phyloP scores from a whole-genome alignment of 2,329 filamentous ascomycete genomes.

The Epichloe coenophiala region DNA sequence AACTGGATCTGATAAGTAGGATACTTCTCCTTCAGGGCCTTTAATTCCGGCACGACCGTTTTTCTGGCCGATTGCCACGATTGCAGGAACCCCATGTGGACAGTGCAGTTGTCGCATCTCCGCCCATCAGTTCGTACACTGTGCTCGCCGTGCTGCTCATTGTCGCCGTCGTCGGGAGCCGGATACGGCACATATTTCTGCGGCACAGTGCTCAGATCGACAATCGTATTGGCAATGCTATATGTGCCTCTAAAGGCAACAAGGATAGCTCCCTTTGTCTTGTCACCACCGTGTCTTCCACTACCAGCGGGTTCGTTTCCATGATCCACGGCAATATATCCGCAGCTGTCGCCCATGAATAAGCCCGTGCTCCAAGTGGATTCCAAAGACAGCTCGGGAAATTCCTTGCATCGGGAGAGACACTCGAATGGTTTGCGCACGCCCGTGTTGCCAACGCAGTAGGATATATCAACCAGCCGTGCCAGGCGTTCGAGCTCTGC shows the following conservation, averaged over 20 bases:
- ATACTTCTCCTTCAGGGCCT: constrained; percentile 43
- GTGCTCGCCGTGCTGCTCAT: constrained; percentile 6
- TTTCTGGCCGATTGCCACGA: constrained; percentile 69
- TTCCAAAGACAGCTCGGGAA: constrained; percentile 64
- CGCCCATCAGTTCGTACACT: constrained; percentile 17
- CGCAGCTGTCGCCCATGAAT: constrained; percentile 79
- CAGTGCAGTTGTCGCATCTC: constrained; percentile 74
- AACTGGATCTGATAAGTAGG: constrained; percentile 63
- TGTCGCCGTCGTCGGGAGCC: constrained; percentile 31
- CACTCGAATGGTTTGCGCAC: constrained; percentile 75
- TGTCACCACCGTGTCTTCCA: constrained; percentile 7
- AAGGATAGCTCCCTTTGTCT: constrained; percentile 40
- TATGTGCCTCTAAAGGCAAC: constrained; percentile 92
- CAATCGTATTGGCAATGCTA: constrained; percentile 79
- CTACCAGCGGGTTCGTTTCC: constrained; percentile 5
- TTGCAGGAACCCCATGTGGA: constrained; percentile 78
- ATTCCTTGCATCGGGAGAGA: constrained; percentile 72
- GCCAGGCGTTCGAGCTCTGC: constrained; percentile 72
- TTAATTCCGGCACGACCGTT: constrained; percentile 54
- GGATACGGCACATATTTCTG: constrained; percentile 88
- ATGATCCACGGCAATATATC: constrained; percentile 85
- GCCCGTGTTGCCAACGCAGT: constrained; percentile 79
- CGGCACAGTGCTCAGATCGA: constrained; percentile 78
- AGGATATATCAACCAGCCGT: constrained; percentile 86
- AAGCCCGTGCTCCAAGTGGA: constrained; percentile 84